Evolutionary conservation across 2,329 filamentous ascomycete species (phyloP).

Genomic region (Colletotrichum navitas): DNA sequence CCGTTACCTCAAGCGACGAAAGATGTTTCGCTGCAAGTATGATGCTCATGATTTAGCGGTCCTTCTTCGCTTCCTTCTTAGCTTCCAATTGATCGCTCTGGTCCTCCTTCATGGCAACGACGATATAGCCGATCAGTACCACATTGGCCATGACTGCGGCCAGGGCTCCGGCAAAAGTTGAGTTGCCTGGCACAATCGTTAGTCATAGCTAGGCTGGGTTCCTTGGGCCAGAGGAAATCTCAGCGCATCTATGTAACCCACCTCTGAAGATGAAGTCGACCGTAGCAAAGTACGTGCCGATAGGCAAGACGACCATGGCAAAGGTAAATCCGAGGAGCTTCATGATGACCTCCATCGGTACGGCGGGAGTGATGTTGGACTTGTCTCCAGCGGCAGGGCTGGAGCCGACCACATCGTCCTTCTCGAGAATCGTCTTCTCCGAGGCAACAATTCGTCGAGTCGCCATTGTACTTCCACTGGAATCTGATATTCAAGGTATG

Average conservation of each 20-base stretch:
- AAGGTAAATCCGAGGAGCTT: constrained; percentile 93
- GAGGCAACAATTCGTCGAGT: constrained; percentile 74
- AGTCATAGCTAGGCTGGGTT: not conserved
- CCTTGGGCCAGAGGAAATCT: too few relatives aligned
- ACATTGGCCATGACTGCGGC: constrained; percentile 93
- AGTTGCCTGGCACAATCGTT: constrained; percentile 73
- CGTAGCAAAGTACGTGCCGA: constrained; percentile 89
- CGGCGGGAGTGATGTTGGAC: constrained; percentile 84
- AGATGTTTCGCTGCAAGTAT: not conserved
- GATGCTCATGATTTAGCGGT: constrained; percentile 50
- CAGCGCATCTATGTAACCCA: constrained; percentile 52
- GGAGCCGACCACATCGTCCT: constrained; percentile 62
- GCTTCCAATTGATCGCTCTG: constrained; percentile 57
- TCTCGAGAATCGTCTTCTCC: constrained; percentile 76
- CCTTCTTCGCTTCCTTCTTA: constrained; percentile 65
- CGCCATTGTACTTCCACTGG: constrained; percentile 66
- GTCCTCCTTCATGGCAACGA: constrained; percentile 94
- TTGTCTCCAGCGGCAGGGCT: constrained; percentile 62
- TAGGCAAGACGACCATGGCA: constrained; percentile 89
- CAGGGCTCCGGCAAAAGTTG: constrained; percentile 85
- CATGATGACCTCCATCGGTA: constrained; percentile 86
- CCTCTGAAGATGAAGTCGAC: constrained; percentile 83
- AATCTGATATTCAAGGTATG: not conserved
- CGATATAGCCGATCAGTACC: constrained; percentile 88
- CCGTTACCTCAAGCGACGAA: not conserved